phyloP scores from a whole-genome alignment of 371 early-diverging fungal species.

The Mortierella sp. region DNA sequence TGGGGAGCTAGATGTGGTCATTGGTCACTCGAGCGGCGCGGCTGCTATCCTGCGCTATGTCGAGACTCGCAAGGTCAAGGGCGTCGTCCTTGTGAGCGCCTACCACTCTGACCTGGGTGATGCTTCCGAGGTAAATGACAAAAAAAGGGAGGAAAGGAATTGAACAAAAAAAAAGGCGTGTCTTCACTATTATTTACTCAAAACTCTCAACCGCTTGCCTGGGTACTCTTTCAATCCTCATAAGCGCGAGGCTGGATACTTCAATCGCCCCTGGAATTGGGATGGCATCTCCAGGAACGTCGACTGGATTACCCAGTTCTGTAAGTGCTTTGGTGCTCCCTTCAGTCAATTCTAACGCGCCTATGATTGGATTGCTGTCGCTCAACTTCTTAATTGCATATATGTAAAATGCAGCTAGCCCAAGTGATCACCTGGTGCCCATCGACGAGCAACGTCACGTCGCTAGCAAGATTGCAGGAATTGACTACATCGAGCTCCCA shows the following conservation, averaged over 20 bases:
- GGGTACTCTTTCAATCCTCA: not conserved
- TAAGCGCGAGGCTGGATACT: constrained; percentile 54
- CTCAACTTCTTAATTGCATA: not conserved
- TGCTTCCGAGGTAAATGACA: constrained; percentile 39
- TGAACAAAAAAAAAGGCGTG: no score
- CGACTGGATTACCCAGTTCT: constrained; percentile 54
- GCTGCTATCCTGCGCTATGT: constrained; percentile 48
- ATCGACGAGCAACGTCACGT: constrained; percentile 58
- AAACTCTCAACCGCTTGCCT: not conserved
- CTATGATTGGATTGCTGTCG: not conserved
- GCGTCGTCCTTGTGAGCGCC: constrained; percentile 58
- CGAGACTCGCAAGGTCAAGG: constrained; percentile 47
- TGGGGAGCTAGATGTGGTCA: constrained; percentile 47
- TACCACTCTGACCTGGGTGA: constrained; percentile 57
- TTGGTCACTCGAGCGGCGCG: constrained; percentile 57
- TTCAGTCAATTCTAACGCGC: not conserved
- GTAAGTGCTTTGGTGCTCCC: constrained; percentile 16
- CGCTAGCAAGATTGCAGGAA: constrained; percentile 36
- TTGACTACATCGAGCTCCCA: constrained; percentile 55
- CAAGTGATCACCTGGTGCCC: constrained; percentile 54
- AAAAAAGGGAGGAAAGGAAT: not conserved
- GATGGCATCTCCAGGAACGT: constrained; percentile 52
- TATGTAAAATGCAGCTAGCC: constrained; percentile 28
- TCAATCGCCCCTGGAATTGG: constrained; percentile 60
- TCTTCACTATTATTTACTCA: not conserved